Conservation (phyloP, 768 basidiomycete species). For the Auriscalpium vulgare region DNA sequence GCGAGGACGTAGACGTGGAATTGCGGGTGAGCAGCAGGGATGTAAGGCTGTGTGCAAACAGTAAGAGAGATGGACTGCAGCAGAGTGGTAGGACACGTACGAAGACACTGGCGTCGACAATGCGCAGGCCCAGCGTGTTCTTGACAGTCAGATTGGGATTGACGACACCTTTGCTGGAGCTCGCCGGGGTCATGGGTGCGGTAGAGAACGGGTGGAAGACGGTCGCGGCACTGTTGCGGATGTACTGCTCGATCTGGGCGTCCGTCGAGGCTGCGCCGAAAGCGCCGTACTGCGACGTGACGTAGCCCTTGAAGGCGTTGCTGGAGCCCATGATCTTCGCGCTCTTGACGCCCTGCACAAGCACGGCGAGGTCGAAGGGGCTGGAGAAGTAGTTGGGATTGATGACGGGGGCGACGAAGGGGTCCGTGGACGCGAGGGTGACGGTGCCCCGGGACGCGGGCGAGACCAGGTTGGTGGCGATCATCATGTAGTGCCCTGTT, state of each 20-base stretch:
- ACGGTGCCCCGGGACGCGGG: not conserved
- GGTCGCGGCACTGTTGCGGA: slow-evolving; percentile 9
- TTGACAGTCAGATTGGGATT: slow-evolving; percentile 20
- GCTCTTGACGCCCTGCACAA: not conserved
- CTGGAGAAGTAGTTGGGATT: slow-evolving; percentile 12
- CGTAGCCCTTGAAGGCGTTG: not conserved
- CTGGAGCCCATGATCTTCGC: not conserved
- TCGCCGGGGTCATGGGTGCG: slow-evolving; percentile 32
- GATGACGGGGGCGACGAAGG: slow-evolving; percentile 20
- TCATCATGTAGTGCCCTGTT: too few relatives aligned
- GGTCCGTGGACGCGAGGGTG: slow-evolving; percentile 18
- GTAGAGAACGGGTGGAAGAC: slow-evolving; percentile 26
- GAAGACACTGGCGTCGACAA: slow-evolving; percentile 7
- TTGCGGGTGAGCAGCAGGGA: not conserved
- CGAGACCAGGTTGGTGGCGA: too few relatives aligned
- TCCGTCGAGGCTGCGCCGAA: slow-evolving; percentile 3
- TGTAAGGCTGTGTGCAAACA: not conserved
- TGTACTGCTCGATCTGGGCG: slow-evolving; percentile 14
- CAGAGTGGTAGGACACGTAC: not conserved
- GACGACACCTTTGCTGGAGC: slow-evolving; percentile 30
- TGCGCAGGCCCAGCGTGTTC: not conserved
- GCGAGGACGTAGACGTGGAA: not conserved
- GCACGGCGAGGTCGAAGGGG: not conserved
- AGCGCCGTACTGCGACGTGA: not conserved
- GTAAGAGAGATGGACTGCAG: too few relatives aligned